Evolutionary conservation across 495 filamentous ascomycete species (phyloP), one percentile per base, ranked within the genome.

Genomic region (Hypoxylon lienhwacheense): DNA sequence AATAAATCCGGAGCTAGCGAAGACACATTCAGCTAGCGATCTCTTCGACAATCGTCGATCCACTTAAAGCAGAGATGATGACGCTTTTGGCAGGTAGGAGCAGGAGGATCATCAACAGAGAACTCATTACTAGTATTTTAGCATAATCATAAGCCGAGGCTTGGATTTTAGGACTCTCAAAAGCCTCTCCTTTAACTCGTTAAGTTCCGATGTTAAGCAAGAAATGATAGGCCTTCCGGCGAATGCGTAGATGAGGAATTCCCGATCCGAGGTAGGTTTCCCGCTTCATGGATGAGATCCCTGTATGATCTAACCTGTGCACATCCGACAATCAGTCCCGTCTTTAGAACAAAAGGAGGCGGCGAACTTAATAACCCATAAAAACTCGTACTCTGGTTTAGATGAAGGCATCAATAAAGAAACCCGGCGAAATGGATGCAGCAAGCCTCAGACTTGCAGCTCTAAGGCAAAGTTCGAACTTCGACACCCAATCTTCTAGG

Each of bases 371-470:
- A 20, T 26, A 34, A 47, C 19, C 17, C 24, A 3, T n/a, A 24
- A 12, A 21, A 15, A 28, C 12, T 12, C 24, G n/a, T 54, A 22
- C n/a, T 33, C 7, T 33, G 41, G 42, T 41, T 47, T 7, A 19
- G 12, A 44, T 35, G 20, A 45, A 26, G 17, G 22, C 22, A 43
- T 12, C 31, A 16, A 15, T 22, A 29, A 56, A 44, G 53, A 35
- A 28, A 48, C 17, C 32, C 25, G 19, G 4, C 34, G 16, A 24
- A 26, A 50, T 44, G 24, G 25, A 44, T 11, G 39, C 22, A 25
- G 28, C 14, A 21, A 41, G 25, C 46, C 53, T 39, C 46, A 26
- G 53, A 50, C 39, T 25, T 37, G 45, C 41, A 50, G 31, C 17
- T 24, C 25, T 16, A n/a, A 7, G 16, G 10, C 46, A 44, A 49